Base-by-base conservation (phyloP, 345 rosid species). In the Erodium maritimum region DNA sequence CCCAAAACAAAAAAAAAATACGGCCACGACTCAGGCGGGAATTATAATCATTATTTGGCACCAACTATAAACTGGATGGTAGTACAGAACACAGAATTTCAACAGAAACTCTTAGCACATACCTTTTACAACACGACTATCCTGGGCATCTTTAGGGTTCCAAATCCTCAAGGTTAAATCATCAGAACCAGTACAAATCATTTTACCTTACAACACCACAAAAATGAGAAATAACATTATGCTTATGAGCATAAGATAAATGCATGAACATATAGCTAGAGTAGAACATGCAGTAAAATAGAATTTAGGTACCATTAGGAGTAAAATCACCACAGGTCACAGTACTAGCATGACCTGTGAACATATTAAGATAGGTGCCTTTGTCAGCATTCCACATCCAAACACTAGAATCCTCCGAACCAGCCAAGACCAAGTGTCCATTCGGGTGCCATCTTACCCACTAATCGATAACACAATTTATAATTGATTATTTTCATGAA, bases 311-410 rank as follows among this genome's bases (percentile, higher is more conserved):
- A 91, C 99, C 95, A 58, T 93, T 95, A 59, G 95, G 91, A 4
- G 95, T 93, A 64, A 88, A 91, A 80, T 83, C 95, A 71, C 98
- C 98, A 68, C 96, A 88, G 21, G 93, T 81, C 5, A 88, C 94
- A 48, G 69, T 77, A 19, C 66, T 67, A 11, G 81, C 81, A 54
- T 91, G 98, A 19, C 98, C 96, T 0, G 84, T 69, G 72, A 88
- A 91, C 70, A 79, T 80, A 65, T 78, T 80, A 21, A 88, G 90
- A 71, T 71, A 79, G 24, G 69, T 79, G 64, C 71, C 86, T 67
- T 54, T 89, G 61, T 89, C 95, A 25, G 95, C 99, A 80, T 93
- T 89, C 96, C 99, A 89, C 96, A 93, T 83, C 95, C 95, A 89
- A 22, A 79, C 72, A 69, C 72, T 77, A 55, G 80, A 78, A 72